Evolutionary conservation across 1,139 yeast genomes (phyloP), one percentile per base, ranked within the genome.

Genomic region (Magnusiomyces sp.): DNA sequence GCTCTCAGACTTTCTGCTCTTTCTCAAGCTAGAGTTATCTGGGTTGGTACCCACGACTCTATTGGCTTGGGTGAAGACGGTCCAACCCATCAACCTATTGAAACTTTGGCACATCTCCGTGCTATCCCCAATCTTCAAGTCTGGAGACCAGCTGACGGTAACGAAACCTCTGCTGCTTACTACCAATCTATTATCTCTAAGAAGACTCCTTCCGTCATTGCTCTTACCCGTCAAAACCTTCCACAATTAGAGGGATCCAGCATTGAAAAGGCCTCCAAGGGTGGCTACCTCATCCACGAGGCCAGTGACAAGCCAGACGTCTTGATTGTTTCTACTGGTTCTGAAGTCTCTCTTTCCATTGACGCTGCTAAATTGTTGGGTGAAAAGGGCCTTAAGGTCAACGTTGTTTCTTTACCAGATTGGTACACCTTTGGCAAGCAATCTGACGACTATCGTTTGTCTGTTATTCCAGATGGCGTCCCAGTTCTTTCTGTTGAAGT

Each of bases 121-220:
- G 96, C 98, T 60, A 70, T 80, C 64, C 99, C 99, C 75, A 94
- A 94, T 79, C 66, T 81, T 63, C 80, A 83, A 70, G 97, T 92
- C 56, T 92, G 97, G 97, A 88, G 99, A 80, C 98, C 98, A 62
- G 98, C 98, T 67, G 98, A 94, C 71, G 99, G 99, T 76, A 92
- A 92, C 71, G 99, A 92, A 77, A 83, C 86, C 59, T 86, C 97
- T 60, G 99, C 97, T 66, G 96, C 98, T 58, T 92, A 92, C 81
- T 74, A 78, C 72, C 75, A 76, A 60, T 87, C 98, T 51, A 64
- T 92, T 58, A 80, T 77, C 67, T 73, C 83, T 53, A 77, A 72
- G 56, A 73, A 76, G 62, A 88, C 95, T 52, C 98, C 99, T 59
- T 78, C 94, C 54, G 75, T 94, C 64, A 75, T 92, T 70, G 97